Evolutionary conservation across 495 filamentous ascomycete species (phyloP), one percentile per base, ranked within the genome.

Genomic region (Hyphodiscus hymeniophilus): DNA sequence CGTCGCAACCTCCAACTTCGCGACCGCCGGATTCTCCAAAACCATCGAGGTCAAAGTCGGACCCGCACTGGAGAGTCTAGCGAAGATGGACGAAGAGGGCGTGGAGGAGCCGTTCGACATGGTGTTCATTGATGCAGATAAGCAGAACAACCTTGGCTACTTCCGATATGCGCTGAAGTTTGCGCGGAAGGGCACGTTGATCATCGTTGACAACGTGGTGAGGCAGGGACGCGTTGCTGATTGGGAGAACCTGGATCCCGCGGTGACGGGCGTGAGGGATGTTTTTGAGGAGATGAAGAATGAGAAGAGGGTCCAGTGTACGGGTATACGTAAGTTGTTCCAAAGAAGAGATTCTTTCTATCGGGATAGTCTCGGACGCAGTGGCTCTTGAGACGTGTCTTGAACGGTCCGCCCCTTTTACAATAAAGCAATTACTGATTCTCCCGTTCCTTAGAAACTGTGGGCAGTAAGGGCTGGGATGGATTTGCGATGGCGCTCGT

Each of bases 81-180:
- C 21, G 18, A 30, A 44, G 38, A 48, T 56, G 43, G 22, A 20
- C 18, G 16, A 38, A 24, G 53, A 48, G 28, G 40, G 40, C 15
- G 30, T 8, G 22, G 43, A 28, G 24, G 17, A 16, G 16, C 13
- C n/a, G 36, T 56, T 56, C 40, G 53, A 52, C 40, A 12, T 56
- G 38, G 38, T 52, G 15, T 56, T 56, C 21, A 48, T 56, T 21
- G 53, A 56, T 45, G 53, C 53, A 8, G 49, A 56, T 47, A 56
- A 56, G 39, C 45, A 52, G 15, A 52, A 52, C 22, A 52, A 56
- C 30, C 13, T 15, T 8, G 38, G 21, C 3, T 55, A 55, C 32
- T 38, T 50, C 13, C 28, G 35, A n/a, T 45, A 20, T 12, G 46
- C 47, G 13, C 23, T 55, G 15, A 31, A 50, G 16, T 24, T 50